Evolutionary conservation across 1,139 yeast species (phyloP).

Genomic region (Hyphopichia wangnamkhiaoensis): DNA sequence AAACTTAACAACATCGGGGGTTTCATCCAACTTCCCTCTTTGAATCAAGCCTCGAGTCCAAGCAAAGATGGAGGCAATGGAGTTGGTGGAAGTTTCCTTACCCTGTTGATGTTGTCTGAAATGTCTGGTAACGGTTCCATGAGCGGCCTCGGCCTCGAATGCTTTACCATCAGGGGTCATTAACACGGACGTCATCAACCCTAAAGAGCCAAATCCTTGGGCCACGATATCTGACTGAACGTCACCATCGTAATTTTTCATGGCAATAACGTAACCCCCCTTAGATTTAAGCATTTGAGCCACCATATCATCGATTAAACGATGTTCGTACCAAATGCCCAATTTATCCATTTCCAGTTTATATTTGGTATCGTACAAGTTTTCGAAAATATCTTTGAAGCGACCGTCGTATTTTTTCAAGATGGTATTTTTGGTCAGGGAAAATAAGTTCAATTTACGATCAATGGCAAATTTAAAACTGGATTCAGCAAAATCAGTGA

Average conservation of each 20-base stretch:
- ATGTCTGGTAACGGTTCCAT: constrained; percentile 97
- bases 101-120: constrained; percentile 94
- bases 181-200: constrained; percentile 93
- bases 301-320: constrained; percentile 96
- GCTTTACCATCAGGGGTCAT: constrained; percentile 95
- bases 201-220: constrained; percentile 95
- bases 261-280: constrained; percentile 93
- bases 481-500: constrained; percentile 85
- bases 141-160: constrained; percentile 96
- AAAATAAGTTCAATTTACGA: constrained; percentile 74
- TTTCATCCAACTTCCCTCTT: constrained; percentile 85
- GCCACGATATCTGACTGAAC: constrained; percentile 97
- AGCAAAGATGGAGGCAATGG: constrained; percentile 96
- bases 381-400: constrained; percentile 90
- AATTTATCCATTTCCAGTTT: constrained; percentile 67
- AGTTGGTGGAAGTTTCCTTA: constrained; percentile 95
- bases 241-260: constrained; percentile 97
- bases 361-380: constrained; percentile 70
- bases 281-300: constrained; percentile 96
- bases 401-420: constrained; percentile 92
- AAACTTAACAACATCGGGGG: constrained; percentile 80
- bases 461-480: constrained; percentile 86
- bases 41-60: constrained; percentile 93
- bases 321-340: constrained; percentile 94
- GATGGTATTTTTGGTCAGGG: constrained; percentile 92